Evolutionary conservation across 305 asterid genomes (phyloP), one percentile per base, ranked within the genome.

Genomic region (Fraxinus baroniana): DNA sequence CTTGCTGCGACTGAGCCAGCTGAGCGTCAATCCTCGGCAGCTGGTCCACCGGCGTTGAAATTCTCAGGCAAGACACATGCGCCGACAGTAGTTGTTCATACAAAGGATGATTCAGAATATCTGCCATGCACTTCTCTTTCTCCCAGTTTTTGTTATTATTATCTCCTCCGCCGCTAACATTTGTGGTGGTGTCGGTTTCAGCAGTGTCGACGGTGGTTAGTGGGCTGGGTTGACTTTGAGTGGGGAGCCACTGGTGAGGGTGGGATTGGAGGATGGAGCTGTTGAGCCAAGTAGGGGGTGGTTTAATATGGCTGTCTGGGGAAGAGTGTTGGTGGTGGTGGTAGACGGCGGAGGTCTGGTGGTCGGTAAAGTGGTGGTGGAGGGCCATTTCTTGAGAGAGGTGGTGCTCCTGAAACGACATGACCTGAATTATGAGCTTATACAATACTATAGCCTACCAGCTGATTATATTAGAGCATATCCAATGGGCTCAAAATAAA

Each of bases 41-140:
- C 90, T 91, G 96, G 85, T 93, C 96, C 76, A 93, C 94, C 78
- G 97, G 95, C 55, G 97, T 92, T 0, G 97, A 97, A 20, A 91
- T 93, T 55, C 95, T 87, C 81, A 93, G 89, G 87, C 98, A 93
- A 2, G 95, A 84, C 49, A 93, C 95, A 87, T 93, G 98, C 13
- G 95, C 97, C 83, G 94, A 87, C 84, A 92, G 70, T 22, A 93
- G 88, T 87, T 93, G 94, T 20, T 93, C 97, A 55, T 84, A 93
- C 18, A 93, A 81, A 0, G 93, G 95, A 86, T 93, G 98, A 81
- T 39, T 84, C 49, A 93, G 78, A 28, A 93, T 88, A 79, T 93
- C 98, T n/a, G 93, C 95, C 88, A 92, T 93, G 84, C 86, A 90
- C 90, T 78, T 88, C 18, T 88, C 95, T 44, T 77, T 88, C 88